Evolutionary conservation across 73 alveolate species (phyloP), one percentile per base, ranked within the genome.

Genomic region (Paramecium primaurelia): DNA sequence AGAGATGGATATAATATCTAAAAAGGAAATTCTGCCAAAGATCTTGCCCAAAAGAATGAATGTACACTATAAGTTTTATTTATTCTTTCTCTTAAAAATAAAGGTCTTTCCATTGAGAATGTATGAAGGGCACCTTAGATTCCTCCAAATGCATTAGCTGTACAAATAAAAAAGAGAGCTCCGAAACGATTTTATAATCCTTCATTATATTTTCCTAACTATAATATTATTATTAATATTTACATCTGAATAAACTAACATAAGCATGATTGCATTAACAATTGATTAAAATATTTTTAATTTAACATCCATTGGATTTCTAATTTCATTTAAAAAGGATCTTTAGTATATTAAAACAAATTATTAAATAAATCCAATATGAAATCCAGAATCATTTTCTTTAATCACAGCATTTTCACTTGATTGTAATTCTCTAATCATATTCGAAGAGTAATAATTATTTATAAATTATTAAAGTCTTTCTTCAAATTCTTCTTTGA

Each of bases 21-120:
- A 40, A 96, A 94, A 20, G 98, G 98, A 71, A 87, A 59, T 59
- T 95, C 98, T 40, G 94, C 80, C n/a, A 93, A 25, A 28, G 88
- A 36, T 73, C 95, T 95, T 22, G 97, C 88, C 88, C 94, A 58
- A 60, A 86, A 95, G 80, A 91, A 95, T 54, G 97, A 91, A 42
- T 71, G 60, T 28, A 88, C 92, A 32, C 90, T 71, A 69, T 95
- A 95, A 16, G 93, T 47, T 80, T 93, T 95, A 47, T 93, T 88
- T n/a, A 95, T 89, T 44, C 93, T 58, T 80, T 95, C 98, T 93
- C 96, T 93, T 42, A 95, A 91, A 93, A 95, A 95, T 32, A 95
- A 83, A 59, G 95, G 93, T 92, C 98, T 92, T 75, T 95, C 98
- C 58, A 86, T 51, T 16, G 95, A 80, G 86, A 95, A 92, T 16